Evolutionary conservation across 1,284 basidiomycete species (phyloP).

Genomic region (Porodaedalea pini): DNA sequence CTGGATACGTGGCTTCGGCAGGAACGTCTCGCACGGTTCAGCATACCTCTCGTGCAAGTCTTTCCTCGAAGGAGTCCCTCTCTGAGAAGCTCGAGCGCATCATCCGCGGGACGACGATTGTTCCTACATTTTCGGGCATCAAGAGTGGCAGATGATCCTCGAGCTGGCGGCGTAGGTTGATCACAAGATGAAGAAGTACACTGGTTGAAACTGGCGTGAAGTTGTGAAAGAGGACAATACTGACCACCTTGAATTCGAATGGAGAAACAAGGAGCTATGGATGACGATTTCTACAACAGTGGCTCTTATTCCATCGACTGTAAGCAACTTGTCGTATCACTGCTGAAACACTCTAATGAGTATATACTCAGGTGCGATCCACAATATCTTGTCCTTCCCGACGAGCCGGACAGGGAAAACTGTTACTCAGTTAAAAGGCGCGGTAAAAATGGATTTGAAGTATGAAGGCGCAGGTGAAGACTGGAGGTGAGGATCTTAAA

Average conservation of each 20-base stretch:
- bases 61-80: constrained; percentile 32
- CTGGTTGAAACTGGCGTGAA: constrained; percentile 26
- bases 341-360: neutral
- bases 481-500: constrained; percentile 12
- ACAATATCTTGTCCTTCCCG: constrained; percentile 31
- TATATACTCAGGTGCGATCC: constrained; percentile 28
- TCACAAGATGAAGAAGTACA: constrained; percentile 26
- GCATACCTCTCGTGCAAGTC: constrained; percentile 28
- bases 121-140: constrained; percentile 29
- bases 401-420: constrained; percentile 25
- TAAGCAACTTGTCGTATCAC: neutral
- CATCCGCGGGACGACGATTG: constrained; percentile 33
- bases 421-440: constrained; percentile 30
- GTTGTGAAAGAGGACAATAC: constrained; percentile 15
- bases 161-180: constrained; percentile 30
- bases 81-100: constrained; percentile 28
- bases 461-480: constrained; percentile 13
- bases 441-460: constrained; percentile 27
- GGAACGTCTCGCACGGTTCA: constrained; percentile 29
- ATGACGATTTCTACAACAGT: constrained; percentile 17
- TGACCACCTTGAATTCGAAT: constrained; percentile 20
- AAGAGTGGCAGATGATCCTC: constrained; percentile 28
- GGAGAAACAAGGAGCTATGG: constrained; percentile 22
- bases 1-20: constrained; percentile 27
- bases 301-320: constrained; percentile 10